Percentiles rank a stretch among this genome's conserved stretches.
phyloP scores from a whole-genome alignment of 2,329 filamentous ascomycete genomes.

The Claviceps digitariae region DNA sequence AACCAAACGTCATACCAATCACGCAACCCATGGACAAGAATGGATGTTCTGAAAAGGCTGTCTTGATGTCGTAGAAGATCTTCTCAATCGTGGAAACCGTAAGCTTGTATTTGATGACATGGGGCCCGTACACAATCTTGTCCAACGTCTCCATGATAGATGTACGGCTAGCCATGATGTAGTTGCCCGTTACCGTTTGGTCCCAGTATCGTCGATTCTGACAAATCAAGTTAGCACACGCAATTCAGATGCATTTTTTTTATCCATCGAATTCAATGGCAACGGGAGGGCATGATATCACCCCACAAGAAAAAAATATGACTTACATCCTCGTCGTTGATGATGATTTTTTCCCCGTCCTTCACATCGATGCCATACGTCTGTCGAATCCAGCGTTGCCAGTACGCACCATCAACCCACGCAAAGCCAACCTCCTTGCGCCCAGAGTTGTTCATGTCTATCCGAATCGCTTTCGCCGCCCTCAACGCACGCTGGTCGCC shows the following conservation, averaged over 20 bases:
- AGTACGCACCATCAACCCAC: conserved; percentile 94
- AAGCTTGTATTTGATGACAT: conserved; percentile 62
- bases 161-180: conserved; percentile 78
- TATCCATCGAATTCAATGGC: not conserved
- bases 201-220: conserved; percentile 95
- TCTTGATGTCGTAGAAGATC: conserved; percentile 53
- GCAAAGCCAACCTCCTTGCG: conserved; percentile 87
- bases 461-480: conserved; percentile 77
- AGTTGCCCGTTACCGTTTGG: conserved; percentile 72
- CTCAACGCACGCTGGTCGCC: conserved; percentile 78
- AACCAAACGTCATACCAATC: conserved; percentile 39
- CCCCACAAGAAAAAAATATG: not conserved
- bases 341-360: conserved; percentile 82
- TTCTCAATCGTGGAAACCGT: conserved; percentile 62
- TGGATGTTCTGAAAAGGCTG: conserved; percentile 45
- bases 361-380: conserved; percentile 85
- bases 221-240: not conserved
- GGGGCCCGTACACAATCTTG: conserved; percentile 54
- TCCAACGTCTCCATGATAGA: conserved; percentile 79
- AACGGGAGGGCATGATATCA: not conserved
- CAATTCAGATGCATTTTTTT: not conserved
- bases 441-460: conserved; percentile 79
- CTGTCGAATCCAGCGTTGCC: conserved; percentile 93
- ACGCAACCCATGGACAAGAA: conserved; percentile 44
- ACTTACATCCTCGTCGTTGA: conserved; percentile 94